Evolutionary conservation across 2,329 filamentous ascomycete species (phyloP).

Genomic region (Didymella lethalis): DNA sequence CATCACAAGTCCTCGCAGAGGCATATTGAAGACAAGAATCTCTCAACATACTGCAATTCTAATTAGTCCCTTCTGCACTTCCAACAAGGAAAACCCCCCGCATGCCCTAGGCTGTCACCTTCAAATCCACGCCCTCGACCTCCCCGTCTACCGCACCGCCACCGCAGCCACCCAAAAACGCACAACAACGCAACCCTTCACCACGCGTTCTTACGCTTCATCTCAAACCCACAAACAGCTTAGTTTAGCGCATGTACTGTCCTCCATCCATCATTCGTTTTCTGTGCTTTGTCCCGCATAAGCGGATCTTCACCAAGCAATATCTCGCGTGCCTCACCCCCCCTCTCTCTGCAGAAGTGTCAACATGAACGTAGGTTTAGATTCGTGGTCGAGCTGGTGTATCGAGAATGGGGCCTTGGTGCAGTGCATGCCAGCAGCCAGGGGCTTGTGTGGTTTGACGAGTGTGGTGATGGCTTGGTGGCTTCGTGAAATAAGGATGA

Average conservation of each 20-base stretch:
- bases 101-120: not conserved
- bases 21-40: not conserved
- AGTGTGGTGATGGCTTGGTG: too few relatives aligned
- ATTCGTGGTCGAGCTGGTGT: too few relatives aligned
- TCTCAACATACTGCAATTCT: too few relatives aligned
- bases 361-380: too few relatives aligned
- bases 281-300: conserved; percentile 16
- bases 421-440: too few relatives aligned
- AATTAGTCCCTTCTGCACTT: too few relatives aligned
- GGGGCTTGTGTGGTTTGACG: too few relatives aligned
- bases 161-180: conserved; percentile 1
- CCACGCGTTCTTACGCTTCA: conserved; percentile 4
- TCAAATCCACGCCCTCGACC: not conserved
- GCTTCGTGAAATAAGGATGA: too few relatives aligned
- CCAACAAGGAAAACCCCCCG: too few relatives aligned
- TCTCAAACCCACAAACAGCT: conserved; percentile 14
- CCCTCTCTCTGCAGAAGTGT: too few relatives aligned
- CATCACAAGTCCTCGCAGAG: not conserved
- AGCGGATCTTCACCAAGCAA: conserved; percentile 22
- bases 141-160: conserved; percentile 5
- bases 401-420: too few relatives aligned
- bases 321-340: too few relatives aligned
- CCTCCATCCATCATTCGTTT: not conserved
- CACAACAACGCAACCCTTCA: conserved; percentile 9
- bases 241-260: conserved; percentile 1